A percentile compares a stretch with the other conserved stretches of the same genome.
Conservation (phyloP, 257 asterid genomes). For the Gentiana dahurica region DNA sequence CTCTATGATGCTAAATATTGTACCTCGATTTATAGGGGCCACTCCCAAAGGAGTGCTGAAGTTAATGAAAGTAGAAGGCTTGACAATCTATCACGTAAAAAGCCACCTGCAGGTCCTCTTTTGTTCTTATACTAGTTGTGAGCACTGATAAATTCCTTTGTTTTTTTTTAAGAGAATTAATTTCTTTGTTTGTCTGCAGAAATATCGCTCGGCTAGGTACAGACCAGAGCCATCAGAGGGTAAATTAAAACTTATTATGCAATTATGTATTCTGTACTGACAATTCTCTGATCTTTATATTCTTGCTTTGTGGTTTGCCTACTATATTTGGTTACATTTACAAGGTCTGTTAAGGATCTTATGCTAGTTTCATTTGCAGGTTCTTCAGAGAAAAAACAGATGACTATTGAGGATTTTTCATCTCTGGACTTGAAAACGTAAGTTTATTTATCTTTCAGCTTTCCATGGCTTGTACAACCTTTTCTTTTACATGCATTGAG, state of each 20-base stretch:
- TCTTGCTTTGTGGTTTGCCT: background rate
- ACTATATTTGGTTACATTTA: background rate
- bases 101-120: conserved; percentile 67
- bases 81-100: conserved; percentile 86
- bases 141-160: conserved; percentile 11
- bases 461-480: too few species aligned
- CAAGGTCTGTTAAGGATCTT: background rate
- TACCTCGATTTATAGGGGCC: conserved; percentile 45
- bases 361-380: conserved; percentile 24
- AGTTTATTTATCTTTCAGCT: conserved; percentile 11
- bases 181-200: conserved; percentile 42
- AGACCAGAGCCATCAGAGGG: conserved; percentile 83
- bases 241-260: conserved; percentile 12
- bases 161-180: conserved; percentile 9
- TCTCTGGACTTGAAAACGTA: conserved; percentile 73
- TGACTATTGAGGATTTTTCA: conserved; percentile 59
- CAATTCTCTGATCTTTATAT: too few species aligned
- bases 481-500: too few species aligned
- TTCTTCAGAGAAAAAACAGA: conserved; percentile 48
- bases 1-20: background rate
- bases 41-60: conserved; percentile 90
- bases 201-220: conserved; percentile 87
- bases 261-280: background rate
- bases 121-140: conserved; percentile 6
- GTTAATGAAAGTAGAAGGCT: conserved; percentile 66